These are phyloP conservation scores for Colletotrichum plurivorum DNA, from an alignment of 2,329 filamentous ascomycete genomes.

Conservation along the genomic window DNA sequence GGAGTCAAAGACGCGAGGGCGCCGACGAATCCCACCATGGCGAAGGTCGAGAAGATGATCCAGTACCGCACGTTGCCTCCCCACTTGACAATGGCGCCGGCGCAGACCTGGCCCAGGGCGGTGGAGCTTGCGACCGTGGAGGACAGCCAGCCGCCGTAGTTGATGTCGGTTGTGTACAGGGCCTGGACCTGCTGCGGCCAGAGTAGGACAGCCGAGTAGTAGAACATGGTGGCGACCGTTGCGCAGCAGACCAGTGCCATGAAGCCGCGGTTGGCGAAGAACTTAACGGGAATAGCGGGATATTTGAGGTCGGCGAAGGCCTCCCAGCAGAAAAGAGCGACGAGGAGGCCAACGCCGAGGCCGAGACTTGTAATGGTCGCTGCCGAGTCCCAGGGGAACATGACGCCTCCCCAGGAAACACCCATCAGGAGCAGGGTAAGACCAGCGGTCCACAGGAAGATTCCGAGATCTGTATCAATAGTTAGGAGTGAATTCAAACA, in stretches of 20 bases:
- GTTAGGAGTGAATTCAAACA: not conserved
- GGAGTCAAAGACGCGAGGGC: constrained; percentile 52
- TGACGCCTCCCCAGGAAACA: constrained; percentile 59
- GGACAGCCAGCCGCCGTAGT: constrained; percentile 54
- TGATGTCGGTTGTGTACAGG: constrained; percentile 52
- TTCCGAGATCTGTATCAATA: constrained; percentile 50
- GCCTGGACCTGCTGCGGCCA: constrained; percentile 54
- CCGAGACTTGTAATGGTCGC: constrained; percentile 55
- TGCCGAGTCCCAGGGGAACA: constrained; percentile 59
- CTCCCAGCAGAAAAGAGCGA: constrained; percentile 55
- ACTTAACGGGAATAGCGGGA: constrained; percentile 53
- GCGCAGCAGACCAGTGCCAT: constrained; percentile 53
- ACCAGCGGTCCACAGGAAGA: constrained; percentile 60
- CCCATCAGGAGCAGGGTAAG: constrained; percentile 62
- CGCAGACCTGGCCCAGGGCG: constrained; percentile 51
- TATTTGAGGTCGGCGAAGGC: constrained; percentile 52
- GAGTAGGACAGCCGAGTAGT: constrained; percentile 50
- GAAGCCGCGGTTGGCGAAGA: constrained; percentile 54
- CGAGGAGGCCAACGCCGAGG: constrained; percentile 50
- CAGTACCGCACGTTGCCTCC: constrained; percentile 53
- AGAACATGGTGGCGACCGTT: constrained; percentile 53
- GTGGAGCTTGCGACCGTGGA: constrained; percentile 53
- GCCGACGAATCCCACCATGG: constrained; percentile 54
- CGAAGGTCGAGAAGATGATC: constrained; percentile 53
- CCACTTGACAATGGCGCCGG: constrained; percentile 50